A percentile compares a stretch with the other conserved stretches of the same genome.
phyloP scores from a whole-genome alignment of 2,329 filamentous ascomycete species.

The Botryotinia globosa region DNA sequence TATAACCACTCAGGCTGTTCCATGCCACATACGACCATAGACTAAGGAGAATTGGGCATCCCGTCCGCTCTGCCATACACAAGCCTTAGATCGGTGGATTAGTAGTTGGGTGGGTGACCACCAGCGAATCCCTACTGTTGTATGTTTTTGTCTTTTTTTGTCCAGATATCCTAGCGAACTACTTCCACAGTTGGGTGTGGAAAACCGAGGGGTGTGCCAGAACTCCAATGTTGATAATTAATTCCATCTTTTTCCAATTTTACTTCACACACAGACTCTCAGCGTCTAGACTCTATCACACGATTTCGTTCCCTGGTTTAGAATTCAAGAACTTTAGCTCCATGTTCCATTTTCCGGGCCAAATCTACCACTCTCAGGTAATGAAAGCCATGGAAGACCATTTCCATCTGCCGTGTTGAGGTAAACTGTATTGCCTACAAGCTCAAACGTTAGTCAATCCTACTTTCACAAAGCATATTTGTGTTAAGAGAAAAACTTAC shows the following conservation, averaged over 20 bases:
- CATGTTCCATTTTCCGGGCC: constrained; percentile 13
- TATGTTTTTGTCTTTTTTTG: not conserved
- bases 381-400: constrained; percentile 20
- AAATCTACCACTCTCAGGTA: constrained; percentile 15
- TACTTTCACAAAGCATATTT: constrained; percentile 43
- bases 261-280: not conserved
- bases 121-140: constrained; percentile 11
- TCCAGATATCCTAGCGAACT: not conserved
- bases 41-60: constrained; percentile 3
- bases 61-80: constrained; percentile 16
- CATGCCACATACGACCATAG: not conserved
- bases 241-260: not conserved
- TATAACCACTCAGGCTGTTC: fast-evolving
- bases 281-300: not conserved
- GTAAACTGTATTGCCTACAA: constrained; percentile 46
- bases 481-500: constrained; percentile 48
- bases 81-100: constrained; percentile 13
- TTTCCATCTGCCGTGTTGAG: constrained; percentile 31
- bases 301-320: not conserved
- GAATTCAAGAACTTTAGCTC: not conserved
- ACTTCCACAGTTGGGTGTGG: too few relatives aligned
- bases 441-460: constrained; percentile 55
- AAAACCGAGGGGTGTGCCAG: not conserved
- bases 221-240: too few relatives aligned
- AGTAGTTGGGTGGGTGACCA: constrained; percentile 15